Evolutionary conservation across 2,329 filamentous ascomycete species (phyloP), one percentile per base, ranked within the genome.

Genomic region (Cercospora brassicicola): DNA sequence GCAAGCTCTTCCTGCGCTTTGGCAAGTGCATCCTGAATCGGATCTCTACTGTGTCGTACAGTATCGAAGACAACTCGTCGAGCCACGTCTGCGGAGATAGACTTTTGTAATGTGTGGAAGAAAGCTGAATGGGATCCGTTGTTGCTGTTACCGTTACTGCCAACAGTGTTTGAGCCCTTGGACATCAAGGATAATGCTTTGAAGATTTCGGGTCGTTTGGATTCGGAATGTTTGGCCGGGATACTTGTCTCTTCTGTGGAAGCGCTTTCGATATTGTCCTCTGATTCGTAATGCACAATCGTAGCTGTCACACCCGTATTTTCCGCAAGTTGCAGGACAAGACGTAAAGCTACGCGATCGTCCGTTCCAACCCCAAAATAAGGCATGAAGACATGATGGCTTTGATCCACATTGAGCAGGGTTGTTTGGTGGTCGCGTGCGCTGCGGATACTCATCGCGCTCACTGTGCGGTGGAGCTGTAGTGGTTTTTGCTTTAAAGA

Each of bases 311-410:
- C 88, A 53, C 91, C 87, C 3, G 88, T 85, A 74, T 93, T 95
- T 77, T 90, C 89, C 0, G 90, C 92, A 0, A 99, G 85, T 76
- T 97, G 94, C 2, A 98, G 84, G 2, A 94, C 90, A 26, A 98
- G 87, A 1, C 89, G 85, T 0, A 98, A 84, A 0, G 93, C 94
- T 4, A 90, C 87, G 7, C 88, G 87, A 75, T 97, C 94, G 76
- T 99, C 95, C 1, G 84, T 82, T 8, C 92, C 92, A 13, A 69
- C 39, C 18, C 94, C 94, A 67, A 97, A 89, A 80, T 93, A 98
- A 0, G 94, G 91, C 64, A 96, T 84, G 77, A 96, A 94, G 72
- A 98, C 86, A 77, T 94, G 93, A 76, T 96, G 93, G 39, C 88
- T 89, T 69, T 89, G 89, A 74, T 92, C 87, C 5, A 84, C 82